phyloP scores from a whole-genome alignment of 139 green algal genomes.

The Chlorella sp. region DNA sequence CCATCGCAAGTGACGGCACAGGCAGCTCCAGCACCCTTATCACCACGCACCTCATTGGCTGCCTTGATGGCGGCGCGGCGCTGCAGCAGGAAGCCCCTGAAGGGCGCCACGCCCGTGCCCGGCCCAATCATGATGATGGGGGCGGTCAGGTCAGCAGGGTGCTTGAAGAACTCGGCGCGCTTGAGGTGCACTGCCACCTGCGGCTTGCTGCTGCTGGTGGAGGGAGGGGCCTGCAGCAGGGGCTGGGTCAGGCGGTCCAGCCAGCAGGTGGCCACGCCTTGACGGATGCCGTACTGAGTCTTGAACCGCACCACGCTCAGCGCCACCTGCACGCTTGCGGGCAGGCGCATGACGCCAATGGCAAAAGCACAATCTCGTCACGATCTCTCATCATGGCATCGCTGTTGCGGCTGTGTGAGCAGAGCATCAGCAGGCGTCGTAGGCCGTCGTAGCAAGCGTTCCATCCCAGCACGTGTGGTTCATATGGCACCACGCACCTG shows the following conservation, averaged over 20 bases:
- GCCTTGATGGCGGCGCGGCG: conserved; percentile 14
- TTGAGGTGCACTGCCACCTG: conserved; percentile 31
- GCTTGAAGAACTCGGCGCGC: conserved; percentile 44
- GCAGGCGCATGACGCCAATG: no score
- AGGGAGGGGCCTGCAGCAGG: background rate
- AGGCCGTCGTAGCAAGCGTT: no score
- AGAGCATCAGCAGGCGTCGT: no score
- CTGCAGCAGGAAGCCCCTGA: conserved; percentile 81
- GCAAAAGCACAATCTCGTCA: no score
- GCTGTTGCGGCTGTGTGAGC: no score
- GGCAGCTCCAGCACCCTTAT: no score
- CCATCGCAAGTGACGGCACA: no score
- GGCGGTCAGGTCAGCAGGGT: conserved; percentile 40
- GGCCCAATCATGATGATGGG: conserved; percentile 87
- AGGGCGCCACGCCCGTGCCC: conserved; percentile 81
- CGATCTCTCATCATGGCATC: no score
- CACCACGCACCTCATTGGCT: no score
- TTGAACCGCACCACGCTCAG: conserved; percentile 70
- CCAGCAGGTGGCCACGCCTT: conserved; percentile 70
- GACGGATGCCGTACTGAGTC: conserved; percentile 34
- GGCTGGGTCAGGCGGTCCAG: conserved; percentile 48
- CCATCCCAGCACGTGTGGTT: no score
- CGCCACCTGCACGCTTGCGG: conserved; percentile 56
- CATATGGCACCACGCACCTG: no score
- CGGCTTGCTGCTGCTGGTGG: background rate